phyloP scores from a whole-genome alignment of 139 green algal genomes.

The Bryopsis sp. region DNA sequence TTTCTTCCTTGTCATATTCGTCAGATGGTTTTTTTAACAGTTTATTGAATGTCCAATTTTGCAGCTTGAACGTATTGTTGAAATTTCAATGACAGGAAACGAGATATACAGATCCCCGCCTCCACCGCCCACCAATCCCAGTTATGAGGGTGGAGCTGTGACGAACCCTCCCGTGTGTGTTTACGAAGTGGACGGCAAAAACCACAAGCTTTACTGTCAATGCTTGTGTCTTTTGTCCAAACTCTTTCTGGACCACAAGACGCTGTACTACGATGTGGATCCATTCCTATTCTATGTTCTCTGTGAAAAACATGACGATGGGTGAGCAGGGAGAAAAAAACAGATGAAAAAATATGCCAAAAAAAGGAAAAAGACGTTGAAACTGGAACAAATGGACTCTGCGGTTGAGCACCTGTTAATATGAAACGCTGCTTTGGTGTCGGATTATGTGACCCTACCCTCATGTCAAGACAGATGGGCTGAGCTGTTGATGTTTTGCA shows the following conservation, averaged over 20 bases:
- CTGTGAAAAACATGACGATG: constrained; percentile 85
- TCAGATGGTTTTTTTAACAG: neutral
- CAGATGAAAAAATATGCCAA: too few species aligned
- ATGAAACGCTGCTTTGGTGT: too few species aligned
- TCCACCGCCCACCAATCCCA: constrained; percentile 34
- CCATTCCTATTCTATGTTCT: constrained; percentile 99
- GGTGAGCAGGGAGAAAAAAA: too few species aligned
- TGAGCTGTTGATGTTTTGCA: too few species aligned
- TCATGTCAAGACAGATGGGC: too few species aligned
- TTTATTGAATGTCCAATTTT: neutral
- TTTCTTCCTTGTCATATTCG: neutral
- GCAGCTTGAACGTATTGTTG: constrained; percentile 8
- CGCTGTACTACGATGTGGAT: constrained; percentile 98
- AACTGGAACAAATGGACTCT: too few species aligned
- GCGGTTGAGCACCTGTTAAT: too few species aligned
- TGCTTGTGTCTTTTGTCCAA: constrained; percentile 98
- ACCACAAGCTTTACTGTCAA: constrained; percentile 80
- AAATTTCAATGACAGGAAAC: constrained; percentile 38
- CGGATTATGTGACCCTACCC: too few species aligned
- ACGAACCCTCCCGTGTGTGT: constrained; percentile 65
- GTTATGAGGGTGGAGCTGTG: constrained; percentile 34
- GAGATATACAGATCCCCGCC: constrained; percentile 80
- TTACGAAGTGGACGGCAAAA: constrained; percentile 59
- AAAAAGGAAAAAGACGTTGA: too few species aligned
- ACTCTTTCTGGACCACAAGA: constrained; percentile 99